Percentiles rank a stretch among this genome's conserved stretches.
These are phyloP conservation scores for Gautieria morchelliformis DNA, from an alignment of 768 basidiomycete genomes.

Conservation along the genomic window DNA sequence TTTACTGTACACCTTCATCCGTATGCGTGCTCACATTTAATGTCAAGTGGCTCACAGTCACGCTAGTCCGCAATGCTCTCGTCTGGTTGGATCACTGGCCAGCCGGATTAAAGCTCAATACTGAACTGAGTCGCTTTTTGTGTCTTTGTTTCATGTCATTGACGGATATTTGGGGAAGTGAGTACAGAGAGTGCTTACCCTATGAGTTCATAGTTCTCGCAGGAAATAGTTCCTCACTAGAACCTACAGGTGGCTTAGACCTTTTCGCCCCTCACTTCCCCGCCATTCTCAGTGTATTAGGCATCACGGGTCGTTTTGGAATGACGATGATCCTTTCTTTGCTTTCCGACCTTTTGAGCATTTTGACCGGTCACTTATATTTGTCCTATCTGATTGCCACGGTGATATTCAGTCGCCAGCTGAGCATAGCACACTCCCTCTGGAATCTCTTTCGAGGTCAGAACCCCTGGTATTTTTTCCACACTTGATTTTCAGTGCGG, in stretches of 20 bases:
- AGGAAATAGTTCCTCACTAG: slow-evolving; percentile 20
- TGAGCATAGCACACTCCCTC: slow-evolving; percentile 51
- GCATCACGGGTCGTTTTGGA: slow-evolving; percentile 21
- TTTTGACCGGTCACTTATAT: slow-evolving; percentile 66
- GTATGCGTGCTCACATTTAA: slow-evolving; percentile 5
- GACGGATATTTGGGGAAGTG: slow-evolving; percentile 66
- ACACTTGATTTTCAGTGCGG: not conserved
- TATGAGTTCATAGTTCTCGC: slow-evolving; percentile 17
- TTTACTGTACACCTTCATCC: not conserved
- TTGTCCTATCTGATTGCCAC: slow-evolving; percentile 58
- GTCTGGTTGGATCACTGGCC: slow-evolving; percentile 94
- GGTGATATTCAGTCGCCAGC: slow-evolving; percentile 49
- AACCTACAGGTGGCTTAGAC: slow-evolving; percentile 21
- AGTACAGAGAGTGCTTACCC: slow-evolving; percentile 19
- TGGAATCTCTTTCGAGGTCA: slow-evolving; percentile 89
- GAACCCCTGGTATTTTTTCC: slow-evolving; percentile 9
- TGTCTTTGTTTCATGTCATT: slow-evolving; percentile 60
- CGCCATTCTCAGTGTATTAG: slow-evolving; percentile 23
- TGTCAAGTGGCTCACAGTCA: slow-evolving; percentile 27
- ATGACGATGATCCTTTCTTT: slow-evolving; percentile 59
- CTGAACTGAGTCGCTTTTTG: slow-evolving; percentile 82
- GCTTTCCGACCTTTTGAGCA: slow-evolving; percentile 50
- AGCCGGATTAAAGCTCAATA: slow-evolving; percentile 91
- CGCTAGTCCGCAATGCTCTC: slow-evolving; percentile 42
- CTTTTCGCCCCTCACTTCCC: slow-evolving; percentile 26